Base-by-base conservation (phyloP, 1,139 yeast species). In the Schwanniomyces etchellsii region DNA sequence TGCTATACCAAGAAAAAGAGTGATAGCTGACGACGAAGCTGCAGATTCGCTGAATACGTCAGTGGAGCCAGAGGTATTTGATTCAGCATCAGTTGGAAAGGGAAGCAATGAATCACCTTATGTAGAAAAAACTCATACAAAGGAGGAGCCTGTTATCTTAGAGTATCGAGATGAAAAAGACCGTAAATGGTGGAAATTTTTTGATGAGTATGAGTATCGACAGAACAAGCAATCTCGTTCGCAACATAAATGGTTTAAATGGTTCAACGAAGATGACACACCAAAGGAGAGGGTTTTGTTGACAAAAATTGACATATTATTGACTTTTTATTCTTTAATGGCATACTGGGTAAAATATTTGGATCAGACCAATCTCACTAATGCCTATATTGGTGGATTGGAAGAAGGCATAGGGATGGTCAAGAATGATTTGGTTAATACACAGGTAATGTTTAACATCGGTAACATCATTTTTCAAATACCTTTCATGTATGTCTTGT, bases 321-420 rank as follows among this genome's bases (percentile, higher is more conserved):
- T 81, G 38, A 71, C 81, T 3, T 54, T 75, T 25, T 81, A 75
- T 48, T 68, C 81, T 20, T 61, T 79, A 43, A 56, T 77, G 56
- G 74, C 79, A 14, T 80, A 78, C 51, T 81, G 85, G 82, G 79
- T 77, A 30, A 81, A 81, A 47, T 77, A 77, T 35, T 58, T 81
- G 31, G 89, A 81, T 49, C 71, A 71, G 35, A 64, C 77, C 28
- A 74, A 72, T 45, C 58, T 76, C 31, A 72, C 74, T 33, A 77
- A 76, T 47, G 86, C 88, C n/a, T 81, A 81, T 48, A 77, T 80
- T 28, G 71, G 81, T 12, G 79, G 81, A 9, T 64, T 81, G 67
- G 60, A 72, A 39, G 75, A 75, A 43, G 77, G 67, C 30, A 57
- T 81, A 27, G 59, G 65, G 17, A 71, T 82, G 74, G 52, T 64